Percentiles rank a stretch among this genome's conserved stretches.
These are phyloP conservation scores for Mallotus japonicus DNA, from an alignment of 441 rosid genomes.

Conservation along the genomic window DNA sequence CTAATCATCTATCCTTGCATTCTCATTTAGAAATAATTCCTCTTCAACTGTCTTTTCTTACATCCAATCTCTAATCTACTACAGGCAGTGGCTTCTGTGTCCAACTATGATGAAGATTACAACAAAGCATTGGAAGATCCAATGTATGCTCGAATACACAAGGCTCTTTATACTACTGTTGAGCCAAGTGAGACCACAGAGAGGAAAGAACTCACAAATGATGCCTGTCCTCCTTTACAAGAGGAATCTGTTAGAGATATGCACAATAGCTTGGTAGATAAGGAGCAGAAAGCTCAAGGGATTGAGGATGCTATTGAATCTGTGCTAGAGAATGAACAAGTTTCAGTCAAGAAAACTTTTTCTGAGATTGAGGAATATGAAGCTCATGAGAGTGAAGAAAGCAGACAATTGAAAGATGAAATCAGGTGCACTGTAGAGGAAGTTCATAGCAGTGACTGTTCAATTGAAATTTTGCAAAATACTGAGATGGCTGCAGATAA, in stretches of 20 bases:
- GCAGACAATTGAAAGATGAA: slow-evolving; percentile 21
- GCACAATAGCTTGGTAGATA: slow-evolving; percentile 1
- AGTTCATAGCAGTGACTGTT: slow-evolving; percentile 16
- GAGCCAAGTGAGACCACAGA: slow-evolving; percentile 29
- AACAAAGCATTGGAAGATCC: slow-evolving; percentile 57
- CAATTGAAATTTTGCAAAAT: slow-evolving; percentile 21
- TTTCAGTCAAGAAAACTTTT: slow-evolving; percentile 28
- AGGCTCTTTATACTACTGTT: slow-evolving; percentile 45
- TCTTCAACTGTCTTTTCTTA: slow-evolving; percentile 19
- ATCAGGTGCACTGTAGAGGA: slow-evolving; percentile 16
- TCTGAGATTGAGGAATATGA: slow-evolving; percentile 64
- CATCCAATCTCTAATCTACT: slow-evolving; percentile 24
- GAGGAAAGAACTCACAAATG: slow-evolving; percentile 23
- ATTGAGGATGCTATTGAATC: slow-evolving; percentile 24
- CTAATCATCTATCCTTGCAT: slow-evolving; percentile 13
- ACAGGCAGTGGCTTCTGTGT: slow-evolving; percentile 67
- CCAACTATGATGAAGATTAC: slow-evolving; percentile 56
- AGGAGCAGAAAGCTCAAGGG: slow-evolving; percentile 24
- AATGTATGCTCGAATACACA: slow-evolving; percentile 52
- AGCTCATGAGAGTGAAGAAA: slow-evolving; percentile 32
- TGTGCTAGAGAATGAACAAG: slow-evolving; percentile 16
- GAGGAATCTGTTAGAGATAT: slow-evolving; percentile 27
- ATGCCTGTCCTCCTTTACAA: slow-evolving; percentile 21
- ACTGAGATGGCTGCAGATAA: slow-evolving; percentile 16
- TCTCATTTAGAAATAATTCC: neutral